Base-by-base conservation (phyloP, 1,284 basidiomycete genomes). In the Microbotryum violaceum region DNA sequence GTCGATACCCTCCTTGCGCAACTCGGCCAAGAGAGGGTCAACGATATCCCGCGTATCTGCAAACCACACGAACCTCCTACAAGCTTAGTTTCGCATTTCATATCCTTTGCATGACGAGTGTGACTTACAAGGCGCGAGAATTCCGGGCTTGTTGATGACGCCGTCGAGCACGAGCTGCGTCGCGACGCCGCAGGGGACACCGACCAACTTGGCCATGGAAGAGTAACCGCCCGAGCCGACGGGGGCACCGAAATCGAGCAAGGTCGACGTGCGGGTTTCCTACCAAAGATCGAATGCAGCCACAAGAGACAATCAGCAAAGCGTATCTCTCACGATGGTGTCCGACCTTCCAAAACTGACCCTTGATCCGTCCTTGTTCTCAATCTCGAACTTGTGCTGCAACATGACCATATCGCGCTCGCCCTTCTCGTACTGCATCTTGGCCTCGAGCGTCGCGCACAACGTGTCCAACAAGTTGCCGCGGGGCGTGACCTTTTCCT, bases 341-440 rank as follows among this genome's bases (percentile, higher is more conserved):
- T 27, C 27, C 27, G 6, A 27, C 27, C 4, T 6, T 27, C 27
- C 6, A 6, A 27, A 6, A 48, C 42, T 49, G 18, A 87, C 88
- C 75, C 82, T 79, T 54, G 79, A 82, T 57, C 92, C 91, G 73
- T 94, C 89, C 46, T 82, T 80, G 83, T 87, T 88, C 74, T 91
- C 83, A 52, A 96, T 85, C 71, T 89, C 78, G 74, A 97, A 96
- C 79, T 93, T 94, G 83, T 98, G 94, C 79, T 97, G 93, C 57
- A 98, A 84, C 84, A 97, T 90, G 70, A 98, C 90, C 69, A 97
- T 84, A 77, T 98, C 94, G 23, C 91, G 86, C 79, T 97, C 93
- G 66, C 90, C 90, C 53, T 82, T 79, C 66, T 85, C 87, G 78
- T 97, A 97, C 75, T 85, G 83, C 87, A 96, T 97, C 76, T 96